Evolutionary conservation across 2,329 filamentous ascomycete genomes (phyloP).

Genomic region (Teratosphaeria gauchensis): DNA sequence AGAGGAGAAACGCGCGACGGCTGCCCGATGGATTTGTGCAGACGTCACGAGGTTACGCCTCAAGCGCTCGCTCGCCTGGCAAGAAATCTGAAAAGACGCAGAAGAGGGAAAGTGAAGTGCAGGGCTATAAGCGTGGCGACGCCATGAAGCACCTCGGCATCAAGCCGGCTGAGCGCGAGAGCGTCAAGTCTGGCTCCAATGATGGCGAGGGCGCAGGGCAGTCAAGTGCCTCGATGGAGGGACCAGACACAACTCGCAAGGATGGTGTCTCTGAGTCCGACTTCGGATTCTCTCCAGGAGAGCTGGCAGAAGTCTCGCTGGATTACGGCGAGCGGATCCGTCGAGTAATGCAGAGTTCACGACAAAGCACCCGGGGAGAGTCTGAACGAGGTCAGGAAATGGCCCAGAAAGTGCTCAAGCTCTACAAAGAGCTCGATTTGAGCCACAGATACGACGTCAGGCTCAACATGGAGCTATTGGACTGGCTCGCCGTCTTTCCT

Average conservation of each 20-base stretch:
- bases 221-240: slow-evolving; percentile 5
- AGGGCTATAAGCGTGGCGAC: not conserved
- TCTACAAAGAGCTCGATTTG: slow-evolving; percentile 25
- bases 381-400: not conserved
- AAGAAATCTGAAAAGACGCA: not conserved
- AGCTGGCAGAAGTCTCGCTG: slow-evolving; percentile 5
- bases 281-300: slow-evolving; percentile 4
- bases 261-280: not conserved
- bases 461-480: slow-evolving; percentile 18
- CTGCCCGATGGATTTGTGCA: slow-evolving; percentile 19
- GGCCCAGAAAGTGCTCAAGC: slow-evolving; percentile 22
- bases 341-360: not conserved
- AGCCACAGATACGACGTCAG: slow-evolving; percentile 11
- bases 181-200: no score
- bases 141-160: not conserved
- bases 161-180: not conserved
- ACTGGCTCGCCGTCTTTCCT: slow-evolving; percentile 13
- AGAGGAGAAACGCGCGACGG: slow-evolving; percentile 17
- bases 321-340: not conserved
- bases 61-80: slow-evolving; percentile 1
- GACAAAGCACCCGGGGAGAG: not conserved
- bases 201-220: slow-evolving; percentile 1
- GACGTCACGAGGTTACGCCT: slow-evolving; percentile 18
- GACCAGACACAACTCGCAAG: not conserved
- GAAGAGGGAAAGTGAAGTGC: not conserved